Evolutionary conservation across 192 early-diverging fungal genomes (phyloP).

Genomic region (Piromyces finnis): DNA sequence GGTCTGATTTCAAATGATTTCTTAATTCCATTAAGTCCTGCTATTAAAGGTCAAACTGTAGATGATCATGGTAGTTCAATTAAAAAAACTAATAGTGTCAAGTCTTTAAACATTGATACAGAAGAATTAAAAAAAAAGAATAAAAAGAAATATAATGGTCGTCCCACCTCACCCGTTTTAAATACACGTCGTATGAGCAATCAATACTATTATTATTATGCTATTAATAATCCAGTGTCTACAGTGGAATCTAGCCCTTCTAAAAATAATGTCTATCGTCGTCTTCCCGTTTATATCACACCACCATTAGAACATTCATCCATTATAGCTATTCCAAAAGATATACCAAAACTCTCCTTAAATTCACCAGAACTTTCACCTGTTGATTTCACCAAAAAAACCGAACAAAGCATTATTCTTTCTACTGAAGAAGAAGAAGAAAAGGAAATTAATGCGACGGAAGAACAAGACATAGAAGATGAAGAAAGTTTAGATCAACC

Average conservation of each 20-base stretch:
- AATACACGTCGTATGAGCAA: background rate
- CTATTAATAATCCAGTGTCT: background rate
- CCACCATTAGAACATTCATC: background rate
- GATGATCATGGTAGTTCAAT: background rate
- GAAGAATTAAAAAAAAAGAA: background rate
- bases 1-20: background rate
- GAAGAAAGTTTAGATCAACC: too few species aligned
- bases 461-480: too few species aligned
- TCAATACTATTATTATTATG: background rate
- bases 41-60: background rate
- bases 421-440: background rate
- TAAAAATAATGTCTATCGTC: background rate
- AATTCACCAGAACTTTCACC: background rate
- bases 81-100: background rate
- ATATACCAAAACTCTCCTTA: background rate
- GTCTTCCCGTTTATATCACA: background rate
- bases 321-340: background rate
- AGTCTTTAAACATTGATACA: background rate
- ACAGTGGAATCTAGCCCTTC: background rate
- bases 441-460: too few species aligned
- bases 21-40: background rate
- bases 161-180: background rate
- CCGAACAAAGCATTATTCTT: background rate
- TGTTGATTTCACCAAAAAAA: background rate
- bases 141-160: background rate